Base-by-base conservation (phyloP, 768 basidiomycete species). In the Pulveroboletus sp. region DNA sequence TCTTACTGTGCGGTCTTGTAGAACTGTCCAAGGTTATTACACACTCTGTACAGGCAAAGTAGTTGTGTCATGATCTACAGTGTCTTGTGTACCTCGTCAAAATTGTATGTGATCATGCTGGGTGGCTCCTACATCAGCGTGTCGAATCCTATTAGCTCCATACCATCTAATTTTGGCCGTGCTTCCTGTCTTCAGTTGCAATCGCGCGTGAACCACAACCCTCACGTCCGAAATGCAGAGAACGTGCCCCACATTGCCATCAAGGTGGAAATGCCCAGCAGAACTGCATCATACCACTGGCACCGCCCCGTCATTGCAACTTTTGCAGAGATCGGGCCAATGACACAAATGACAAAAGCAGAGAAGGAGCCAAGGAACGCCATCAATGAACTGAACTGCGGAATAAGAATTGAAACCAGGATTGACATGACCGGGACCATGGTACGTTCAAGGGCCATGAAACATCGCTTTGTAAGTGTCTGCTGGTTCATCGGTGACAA, bases 291-390 rank as follows among this genome's bases (percentile, higher is more conserved):
- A 40, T 80, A 68, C 38, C 70, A 42, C 11, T 69, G 62, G 55
- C 78, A 80, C 38, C 63, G 70, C 5, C 77, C 71, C 21, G 76
- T 71, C 49, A 91, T 69, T 43, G 73, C 75, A 14, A 85, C 70
- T 63, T 88, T 88, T 5, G 86, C 86, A 24, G 79, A 72, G 35
- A 94, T 73, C 5, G 92, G 93, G 9, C 85, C 81, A 51, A 90
- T 82, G 21, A 89, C 77, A 54, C 86, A 88, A 21, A 91, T 76
- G 60, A 83, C 71, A 56, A 83, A 83, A 0, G 91, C 87, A 32
- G 85, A 83, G 66, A 92, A 91, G n/a, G 89, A 84, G 3, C 94
- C 94, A 46, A 97, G 72, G 66, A 96, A 89, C 1, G 91, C 89
- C 88, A 93, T 92, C 67, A 86, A 73, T 5, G 82, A 76, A 55